phyloP scores from a whole-genome alignment of 371 early-diverging fungal species.

The Lichtheimia corymbifera region DNA sequence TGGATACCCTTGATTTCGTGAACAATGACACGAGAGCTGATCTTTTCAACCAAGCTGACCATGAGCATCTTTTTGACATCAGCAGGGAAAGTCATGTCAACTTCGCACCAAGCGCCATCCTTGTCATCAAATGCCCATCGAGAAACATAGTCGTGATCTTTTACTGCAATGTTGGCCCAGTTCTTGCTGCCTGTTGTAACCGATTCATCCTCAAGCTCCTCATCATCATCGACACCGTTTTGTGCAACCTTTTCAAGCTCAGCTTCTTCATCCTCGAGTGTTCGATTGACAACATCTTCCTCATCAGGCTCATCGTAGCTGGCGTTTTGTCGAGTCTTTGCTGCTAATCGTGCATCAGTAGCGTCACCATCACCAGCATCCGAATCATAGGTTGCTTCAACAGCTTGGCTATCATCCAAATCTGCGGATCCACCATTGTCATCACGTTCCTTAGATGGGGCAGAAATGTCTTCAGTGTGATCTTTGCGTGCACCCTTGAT shows the following conservation, averaged over 20 bases:
- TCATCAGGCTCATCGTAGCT: constrained; percentile 79
- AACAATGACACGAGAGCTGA: constrained; percentile 69
- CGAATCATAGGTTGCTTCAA: constrained; percentile 37
- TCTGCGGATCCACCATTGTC: constrained; percentile 30
- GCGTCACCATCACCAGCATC: constrained; percentile 79
- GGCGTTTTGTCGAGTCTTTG: constrained; percentile 66
- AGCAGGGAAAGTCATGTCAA: constrained; percentile 81
- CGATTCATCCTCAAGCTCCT: constrained; percentile 42
- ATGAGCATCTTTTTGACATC: constrained; percentile 92
- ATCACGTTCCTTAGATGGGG: constrained; percentile 36
- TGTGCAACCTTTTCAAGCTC: constrained; percentile 55
- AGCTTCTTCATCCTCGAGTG: constrained; percentile 53
- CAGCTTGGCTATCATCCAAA: constrained; percentile 56
- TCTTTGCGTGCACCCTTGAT: constrained; percentile 62
- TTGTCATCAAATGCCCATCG: constrained; percentile 71
- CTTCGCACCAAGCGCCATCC: constrained; percentile 78
- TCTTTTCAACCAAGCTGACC: constrained; percentile 83
- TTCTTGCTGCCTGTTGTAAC: constrained; percentile 12
- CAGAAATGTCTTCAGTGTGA: constrained; percentile 37
- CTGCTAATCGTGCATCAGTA: constrained; percentile 55
- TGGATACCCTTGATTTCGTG: constrained; percentile 87
- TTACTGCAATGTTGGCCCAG: constrained; percentile 33
- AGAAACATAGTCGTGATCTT: constrained; percentile 60
- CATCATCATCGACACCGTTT: constrained; percentile 50
- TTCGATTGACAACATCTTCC: constrained; percentile 66